Conservation (phyloP, 2,329 filamentous ascomycete species). For the Colletotrichum acutatum region DNA sequence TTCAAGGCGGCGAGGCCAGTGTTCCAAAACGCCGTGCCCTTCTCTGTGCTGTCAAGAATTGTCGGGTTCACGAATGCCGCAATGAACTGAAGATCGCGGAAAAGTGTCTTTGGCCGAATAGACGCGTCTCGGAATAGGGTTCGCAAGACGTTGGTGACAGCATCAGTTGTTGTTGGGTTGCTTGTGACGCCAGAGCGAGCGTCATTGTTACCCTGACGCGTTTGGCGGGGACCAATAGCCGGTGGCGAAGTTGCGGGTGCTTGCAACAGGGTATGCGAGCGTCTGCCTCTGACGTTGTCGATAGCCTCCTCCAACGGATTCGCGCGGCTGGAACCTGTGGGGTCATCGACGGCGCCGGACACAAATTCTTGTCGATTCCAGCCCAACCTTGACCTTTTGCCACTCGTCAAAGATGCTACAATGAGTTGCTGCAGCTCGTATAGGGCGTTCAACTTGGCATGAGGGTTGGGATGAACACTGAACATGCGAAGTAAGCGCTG, state of each 20-base stretch:
- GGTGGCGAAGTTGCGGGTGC: conserved; percentile 46
- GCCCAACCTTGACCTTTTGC: conserved; percentile 43
- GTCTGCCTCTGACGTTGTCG: conserved; percentile 75
- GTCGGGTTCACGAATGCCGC: conserved; percentile 72
- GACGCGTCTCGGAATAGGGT: conserved; percentile 74
- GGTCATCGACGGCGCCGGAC: conserved; percentile 46
- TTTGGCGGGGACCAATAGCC: conserved; percentile 42
- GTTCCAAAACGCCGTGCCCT: conserved; percentile 88
- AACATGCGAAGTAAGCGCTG: conserved; percentile 85
- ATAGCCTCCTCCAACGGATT: conserved; percentile 73
- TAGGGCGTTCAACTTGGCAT: conserved; percentile 84
- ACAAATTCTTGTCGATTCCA: conserved; percentile 50
- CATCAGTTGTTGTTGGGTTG: conserved; percentile 67
- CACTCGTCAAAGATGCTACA: conserved; percentile 67
- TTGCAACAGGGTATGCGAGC: conserved; percentile 65
- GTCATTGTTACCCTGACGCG: conserved; percentile 58
- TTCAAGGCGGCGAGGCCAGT: conserved; percentile 88
- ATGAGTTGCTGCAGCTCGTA: conserved; percentile 87
- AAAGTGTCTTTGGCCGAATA: conserved; percentile 82
- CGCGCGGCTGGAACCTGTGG: conserved; percentile 47
- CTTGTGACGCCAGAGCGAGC: conserved; percentile 61
- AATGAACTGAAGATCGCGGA: conserved; percentile 83
- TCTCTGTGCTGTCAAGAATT: conserved; percentile 70
- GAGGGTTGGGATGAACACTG: conserved; percentile 88
- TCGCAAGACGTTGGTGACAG: conserved; percentile 74